These are phyloP conservation scores for Camellia oleifera DNA, from an alignment of 179 eudicot genomes.

Conservation along the genomic window DNA sequence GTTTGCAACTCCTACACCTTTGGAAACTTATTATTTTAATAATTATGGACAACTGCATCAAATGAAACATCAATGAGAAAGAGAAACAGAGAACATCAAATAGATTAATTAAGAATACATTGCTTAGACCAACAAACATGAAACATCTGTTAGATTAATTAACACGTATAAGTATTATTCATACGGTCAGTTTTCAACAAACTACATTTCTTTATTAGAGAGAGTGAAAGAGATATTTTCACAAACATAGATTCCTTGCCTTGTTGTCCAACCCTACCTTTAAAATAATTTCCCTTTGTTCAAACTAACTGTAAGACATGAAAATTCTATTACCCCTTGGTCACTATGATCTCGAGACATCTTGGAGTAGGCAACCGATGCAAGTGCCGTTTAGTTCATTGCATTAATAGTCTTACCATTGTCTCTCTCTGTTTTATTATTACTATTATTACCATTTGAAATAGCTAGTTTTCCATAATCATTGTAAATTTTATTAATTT, in stretches of 20 bases:
- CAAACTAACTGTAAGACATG: conserved; percentile 2
- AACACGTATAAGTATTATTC: not conserved
- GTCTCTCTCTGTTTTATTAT: not conserved
- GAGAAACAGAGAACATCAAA: not conserved
- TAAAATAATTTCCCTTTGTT: not conserved
- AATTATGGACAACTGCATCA: not conserved
- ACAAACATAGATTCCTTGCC: conserved; percentile 10
- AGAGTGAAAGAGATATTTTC: not conserved
- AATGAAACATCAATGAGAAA: not conserved
- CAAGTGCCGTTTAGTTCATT: conserved; percentile 3
- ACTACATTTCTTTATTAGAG: not conserved
- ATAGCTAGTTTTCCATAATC: not conserved
- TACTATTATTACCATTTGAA: not conserved
- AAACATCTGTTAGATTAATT: not conserved
- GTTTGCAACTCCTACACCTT: not conserved
- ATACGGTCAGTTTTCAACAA: not conserved
- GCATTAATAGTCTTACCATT: not conserved
- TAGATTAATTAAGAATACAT: not conserved
- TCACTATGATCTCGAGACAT: not conserved
- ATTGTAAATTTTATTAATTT: too few species aligned
- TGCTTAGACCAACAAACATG: not conserved
- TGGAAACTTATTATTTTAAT: conserved; percentile 7
- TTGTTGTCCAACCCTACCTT: conserved; percentile 14
- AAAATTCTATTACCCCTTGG: not conserved
- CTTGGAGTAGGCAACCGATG: not conserved